Conservation (phyloP, 495 filamentous ascomycete species). For the Podospora pseudocomata region DNA sequence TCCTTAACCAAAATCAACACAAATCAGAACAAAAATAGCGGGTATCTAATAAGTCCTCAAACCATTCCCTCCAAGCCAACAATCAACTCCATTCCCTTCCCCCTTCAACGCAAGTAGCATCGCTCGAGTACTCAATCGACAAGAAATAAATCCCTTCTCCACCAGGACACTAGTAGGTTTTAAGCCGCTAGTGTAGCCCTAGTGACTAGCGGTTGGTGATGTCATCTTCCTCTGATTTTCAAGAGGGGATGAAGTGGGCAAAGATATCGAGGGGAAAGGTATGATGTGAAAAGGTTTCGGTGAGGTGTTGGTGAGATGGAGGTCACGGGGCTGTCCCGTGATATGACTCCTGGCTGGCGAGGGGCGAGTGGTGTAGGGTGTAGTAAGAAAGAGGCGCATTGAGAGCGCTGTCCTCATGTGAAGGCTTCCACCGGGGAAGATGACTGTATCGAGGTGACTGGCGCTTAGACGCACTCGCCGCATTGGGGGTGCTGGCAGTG, state of each 20-base stretch:
- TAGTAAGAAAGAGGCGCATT: no score
- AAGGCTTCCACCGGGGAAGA: not conserved
- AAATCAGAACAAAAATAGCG: not conserved
- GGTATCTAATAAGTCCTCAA: not conserved
- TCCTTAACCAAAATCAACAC: not conserved
- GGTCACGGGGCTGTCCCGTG: not conserved
- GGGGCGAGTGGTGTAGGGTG: no score
- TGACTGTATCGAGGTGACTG: not conserved
- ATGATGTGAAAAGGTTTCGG: not conserved
- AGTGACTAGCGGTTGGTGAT: not conserved
- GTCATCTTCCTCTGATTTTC: not conserved
- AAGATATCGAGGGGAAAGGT: not conserved
- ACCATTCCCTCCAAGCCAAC: not conserved
- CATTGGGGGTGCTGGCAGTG: constrained; percentile 46
- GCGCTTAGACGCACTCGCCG: constrained; percentile 37
- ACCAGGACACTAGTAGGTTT: not conserved
- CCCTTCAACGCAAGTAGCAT: not conserved
- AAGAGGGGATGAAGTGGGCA: not conserved
- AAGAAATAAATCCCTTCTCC: not conserved
- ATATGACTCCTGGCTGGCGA: not conserved
- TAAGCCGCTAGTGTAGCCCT: not conserved
- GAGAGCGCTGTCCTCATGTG: no score
- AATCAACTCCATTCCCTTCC: not conserved
- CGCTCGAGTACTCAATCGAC: not conserved
- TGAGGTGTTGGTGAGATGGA: not conserved